A percentile compares a stretch with the other conserved stretches of the same genome.
These are phyloP conservation scores for Castanopsis chinensis DNA, from an alignment of 306 rosid genomes.

Conservation along the genomic window DNA sequence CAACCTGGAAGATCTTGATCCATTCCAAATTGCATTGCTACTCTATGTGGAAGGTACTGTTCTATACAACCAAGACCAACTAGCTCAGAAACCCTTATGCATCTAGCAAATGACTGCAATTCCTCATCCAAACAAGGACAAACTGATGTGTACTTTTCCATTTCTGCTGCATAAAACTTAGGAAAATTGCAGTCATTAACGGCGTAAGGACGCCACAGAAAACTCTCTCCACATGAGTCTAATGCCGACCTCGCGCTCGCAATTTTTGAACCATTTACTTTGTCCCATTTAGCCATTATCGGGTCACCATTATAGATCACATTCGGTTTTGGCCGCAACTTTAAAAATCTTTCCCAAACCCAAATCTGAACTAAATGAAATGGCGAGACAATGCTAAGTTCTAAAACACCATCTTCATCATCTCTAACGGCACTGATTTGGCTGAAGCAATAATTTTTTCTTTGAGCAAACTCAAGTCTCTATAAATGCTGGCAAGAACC, in stretches of 20 bases:
- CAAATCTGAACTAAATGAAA: conserved; percentile 50
- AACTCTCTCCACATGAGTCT: conserved; percentile 19
- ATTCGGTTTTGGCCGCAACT: background rate
- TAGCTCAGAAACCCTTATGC: conserved; percentile 36
- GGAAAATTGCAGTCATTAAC: conserved; percentile 16
- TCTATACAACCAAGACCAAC: conserved; percentile 37
- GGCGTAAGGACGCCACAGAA: conserved; percentile 49
- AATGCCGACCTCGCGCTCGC: conserved; percentile 3
- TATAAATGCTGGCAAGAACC: conserved; percentile 17
- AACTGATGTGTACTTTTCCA: conserved; percentile 19
- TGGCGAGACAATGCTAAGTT: conserved; percentile 25
- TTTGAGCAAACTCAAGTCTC: conserved; percentile 3
- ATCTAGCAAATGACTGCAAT: conserved; percentile 22
- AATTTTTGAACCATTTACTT: background rate
- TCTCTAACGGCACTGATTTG: too few relatives aligned
- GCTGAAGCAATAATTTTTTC: background rate
- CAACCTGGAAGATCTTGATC: conserved; percentile 52
- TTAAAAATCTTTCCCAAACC: conserved; percentile 54
- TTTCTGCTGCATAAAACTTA: conserved; percentile 24
- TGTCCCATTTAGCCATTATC: conserved; percentile 27
- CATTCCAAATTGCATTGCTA: conserved; percentile 58
- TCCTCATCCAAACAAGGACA: conserved; percentile 15
- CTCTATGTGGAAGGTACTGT: too few relatives aligned
- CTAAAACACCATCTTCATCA: background rate
- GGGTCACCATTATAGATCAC: background rate